Percentiles rank a stretch among this genome's conserved stretches.
These are phyloP conservation scores for Trichothecium roseum DNA, from an alignment of 2,329 filamentous ascomycete genomes.

Conservation along the genomic window DNA sequence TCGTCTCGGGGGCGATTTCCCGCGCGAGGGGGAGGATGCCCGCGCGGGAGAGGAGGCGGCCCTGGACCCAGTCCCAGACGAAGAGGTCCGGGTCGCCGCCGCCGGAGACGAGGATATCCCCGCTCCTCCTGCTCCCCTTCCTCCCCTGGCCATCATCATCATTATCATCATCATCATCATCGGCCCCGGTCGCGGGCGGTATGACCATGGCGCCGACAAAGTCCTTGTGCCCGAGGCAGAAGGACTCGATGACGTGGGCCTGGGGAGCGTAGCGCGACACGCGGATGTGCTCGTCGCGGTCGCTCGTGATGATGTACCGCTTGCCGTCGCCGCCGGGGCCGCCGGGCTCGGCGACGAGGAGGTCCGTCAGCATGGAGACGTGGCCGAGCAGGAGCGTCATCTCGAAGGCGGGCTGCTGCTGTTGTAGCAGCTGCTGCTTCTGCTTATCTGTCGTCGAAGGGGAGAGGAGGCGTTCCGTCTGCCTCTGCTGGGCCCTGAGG, in stretches of 20 bases:
- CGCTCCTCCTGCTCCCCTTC: too few relatives aligned
- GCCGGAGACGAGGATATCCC: conserved; percentile 66
- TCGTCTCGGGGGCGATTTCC: conserved; percentile 21
- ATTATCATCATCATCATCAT: too few relatives aligned
- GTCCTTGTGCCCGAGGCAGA: conserved; percentile 77
- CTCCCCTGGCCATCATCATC: too few relatives aligned
- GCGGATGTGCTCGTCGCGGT: conserved; percentile 68
- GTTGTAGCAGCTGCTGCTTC: conserved; percentile 8
- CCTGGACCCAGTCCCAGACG: conserved; percentile 70
- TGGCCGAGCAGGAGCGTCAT: conserved; percentile 78
- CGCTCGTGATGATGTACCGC: conserved; percentile 43
- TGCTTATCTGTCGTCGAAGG: conserved; percentile 10
- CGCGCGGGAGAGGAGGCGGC: conserved; percentile 40
- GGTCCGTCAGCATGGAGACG: conserved; percentile 84
- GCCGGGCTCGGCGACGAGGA: conserved; percentile 41
- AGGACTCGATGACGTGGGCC: conserved; percentile 77
- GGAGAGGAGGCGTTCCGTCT: conserved; percentile 27
- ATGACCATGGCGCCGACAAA: conserved; percentile 74
- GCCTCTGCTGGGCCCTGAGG: conserved; percentile 46
- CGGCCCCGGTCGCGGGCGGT: conserved; percentile 36
- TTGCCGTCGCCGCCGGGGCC: conserved; percentile 13
- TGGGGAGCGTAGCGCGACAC: conserved; percentile 75
- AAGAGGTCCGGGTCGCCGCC: conserved; percentile 74
- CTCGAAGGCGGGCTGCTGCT: conserved; percentile 46
- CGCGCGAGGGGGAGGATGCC: conserved; percentile 37